Percentiles rank a stretch among this genome's conserved stretches.
phyloP scores from a whole-genome alignment of 805 yeast species.

The Saturnispora quitensis region DNA sequence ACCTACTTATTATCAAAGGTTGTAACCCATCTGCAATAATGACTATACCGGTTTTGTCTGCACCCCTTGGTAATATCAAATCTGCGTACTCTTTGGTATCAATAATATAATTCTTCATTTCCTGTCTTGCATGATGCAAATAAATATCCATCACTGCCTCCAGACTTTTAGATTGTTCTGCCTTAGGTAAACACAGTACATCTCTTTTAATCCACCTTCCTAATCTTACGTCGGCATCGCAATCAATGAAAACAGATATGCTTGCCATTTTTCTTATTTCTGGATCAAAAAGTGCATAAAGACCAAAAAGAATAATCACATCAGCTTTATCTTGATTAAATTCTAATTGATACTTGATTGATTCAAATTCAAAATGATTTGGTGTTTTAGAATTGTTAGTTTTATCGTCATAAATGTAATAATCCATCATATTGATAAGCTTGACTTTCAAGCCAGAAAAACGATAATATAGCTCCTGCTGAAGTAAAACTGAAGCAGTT shows the following conservation, averaged over 20 bases:
- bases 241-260: constrained; percentile 66
- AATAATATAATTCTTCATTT: constrained; percentile 54
- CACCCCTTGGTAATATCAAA: constrained; percentile 63
- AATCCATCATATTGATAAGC: constrained; percentile 21
- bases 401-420: not conserved
- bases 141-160: constrained; percentile 38
- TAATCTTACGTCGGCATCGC: constrained; percentile 77
- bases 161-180: constrained; percentile 10
- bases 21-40: constrained; percentile 59
- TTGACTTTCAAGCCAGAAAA: constrained; percentile 12
- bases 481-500: constrained; percentile 18
- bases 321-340: constrained; percentile 10
- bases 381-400: constrained; percentile 21
- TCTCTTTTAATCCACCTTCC: constrained; percentile 61
- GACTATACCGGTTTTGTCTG: constrained; percentile 46
- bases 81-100: constrained; percentile 71
- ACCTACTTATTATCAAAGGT: constrained; percentile 24
- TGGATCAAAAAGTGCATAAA: constrained; percentile 66
- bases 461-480: constrained; percentile 17
- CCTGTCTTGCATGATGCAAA: constrained; percentile 49
- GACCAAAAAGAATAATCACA: constrained; percentile 56
- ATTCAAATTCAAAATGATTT: constrained; percentile 32
- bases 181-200: constrained; percentile 10
- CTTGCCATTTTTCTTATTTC: constrained; percentile 46
- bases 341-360: constrained; percentile 16